Conservation (phyloP, 2,329 filamentous ascomycete species). For the Exophiala dermatitidis region DNA sequence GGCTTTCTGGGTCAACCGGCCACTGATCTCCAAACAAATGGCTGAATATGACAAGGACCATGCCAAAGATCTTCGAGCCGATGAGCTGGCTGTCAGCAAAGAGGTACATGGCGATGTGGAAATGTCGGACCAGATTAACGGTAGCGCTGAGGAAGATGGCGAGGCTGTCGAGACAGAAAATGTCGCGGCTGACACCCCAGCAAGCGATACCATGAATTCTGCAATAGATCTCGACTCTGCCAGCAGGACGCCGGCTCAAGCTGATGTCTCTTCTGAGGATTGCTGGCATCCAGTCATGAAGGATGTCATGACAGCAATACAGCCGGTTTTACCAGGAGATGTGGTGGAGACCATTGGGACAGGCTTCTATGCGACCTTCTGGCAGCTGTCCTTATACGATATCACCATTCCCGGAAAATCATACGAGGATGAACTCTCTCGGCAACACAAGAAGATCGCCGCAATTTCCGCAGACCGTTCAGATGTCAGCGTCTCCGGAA, state of each 20-base stretch:
- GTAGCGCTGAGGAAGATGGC: conserved; percentile 28
- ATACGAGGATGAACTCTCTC: conserved; percentile 68
- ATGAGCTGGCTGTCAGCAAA: conserved; percentile 22
- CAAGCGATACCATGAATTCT: conserved; percentile 11
- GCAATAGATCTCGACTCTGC: conserved; percentile 12
- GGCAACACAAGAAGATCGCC: conserved; percentile 59
- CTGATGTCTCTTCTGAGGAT: conserved; percentile 36
- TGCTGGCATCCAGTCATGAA: conserved; percentile 64
- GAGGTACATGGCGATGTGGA: conserved; percentile 27
- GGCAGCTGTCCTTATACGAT: conserved; percentile 80
- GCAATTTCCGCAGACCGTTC: conserved; percentile 63
- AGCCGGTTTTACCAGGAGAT: conserved; percentile 52
- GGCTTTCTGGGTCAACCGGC: conserved; percentile 76
- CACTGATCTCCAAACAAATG: conserved; percentile 63
- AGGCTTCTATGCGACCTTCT: conserved; percentile 84
- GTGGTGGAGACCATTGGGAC: conserved; percentile 66
- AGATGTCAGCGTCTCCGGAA: conserved; percentile 61
- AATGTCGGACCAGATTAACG: conserved; percentile 28
- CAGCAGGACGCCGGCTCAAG: conserved; percentile 27
- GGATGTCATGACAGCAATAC: conserved; percentile 64
- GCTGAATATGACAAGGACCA: conserved; percentile 34
- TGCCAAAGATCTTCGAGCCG: conserved; percentile 29
- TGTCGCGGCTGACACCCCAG: conserved; percentile 29
- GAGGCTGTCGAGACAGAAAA: conserved; percentile 34
- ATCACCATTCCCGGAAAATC: conserved; percentile 66